Evolutionary conservation across 2,329 filamentous ascomycete genomes (phyloP).

Genomic region (Pseudogymnoascus sp.): DNA sequence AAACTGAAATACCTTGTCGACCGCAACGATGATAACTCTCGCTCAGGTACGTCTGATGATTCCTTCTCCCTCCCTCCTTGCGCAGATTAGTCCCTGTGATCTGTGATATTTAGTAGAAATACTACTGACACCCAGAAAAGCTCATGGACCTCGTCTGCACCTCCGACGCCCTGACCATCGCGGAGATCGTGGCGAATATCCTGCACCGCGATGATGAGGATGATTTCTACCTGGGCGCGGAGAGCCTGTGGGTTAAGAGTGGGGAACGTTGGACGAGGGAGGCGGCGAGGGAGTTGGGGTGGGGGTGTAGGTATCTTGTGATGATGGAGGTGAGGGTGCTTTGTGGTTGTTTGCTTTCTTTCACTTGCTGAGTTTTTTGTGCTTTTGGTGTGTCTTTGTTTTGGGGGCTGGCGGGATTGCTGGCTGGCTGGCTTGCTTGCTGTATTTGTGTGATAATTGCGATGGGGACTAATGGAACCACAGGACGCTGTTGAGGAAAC

Average conservation of each 20-base stretch:
- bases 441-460: not conserved
- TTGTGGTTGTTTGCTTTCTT: too few species aligned
- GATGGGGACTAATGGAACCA: not conserved
- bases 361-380: too few species aligned
- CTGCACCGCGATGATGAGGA: not conserved
- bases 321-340: constrained; percentile 33
- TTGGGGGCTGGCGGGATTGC: not conserved
- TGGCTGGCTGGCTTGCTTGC: not conserved
- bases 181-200: not conserved
- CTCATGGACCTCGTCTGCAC: not conserved
- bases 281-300: not conserved
- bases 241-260: not conserved
- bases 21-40: too few species aligned
- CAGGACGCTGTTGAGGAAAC: not conserved
- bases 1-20: too few species aligned
- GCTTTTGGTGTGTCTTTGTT: too few species aligned
- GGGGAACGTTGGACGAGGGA: not conserved
- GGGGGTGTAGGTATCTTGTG: not conserved
- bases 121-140: not conserved
- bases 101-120: too few species aligned
- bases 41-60: too few species aligned
- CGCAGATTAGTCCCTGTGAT: too few species aligned
- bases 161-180: not conserved
- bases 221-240: not conserved
- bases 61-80: not conserved